Base-by-base conservation (phyloP, 176 grass and related monocot species). In the Chrysopogon serrulatus region DNA sequence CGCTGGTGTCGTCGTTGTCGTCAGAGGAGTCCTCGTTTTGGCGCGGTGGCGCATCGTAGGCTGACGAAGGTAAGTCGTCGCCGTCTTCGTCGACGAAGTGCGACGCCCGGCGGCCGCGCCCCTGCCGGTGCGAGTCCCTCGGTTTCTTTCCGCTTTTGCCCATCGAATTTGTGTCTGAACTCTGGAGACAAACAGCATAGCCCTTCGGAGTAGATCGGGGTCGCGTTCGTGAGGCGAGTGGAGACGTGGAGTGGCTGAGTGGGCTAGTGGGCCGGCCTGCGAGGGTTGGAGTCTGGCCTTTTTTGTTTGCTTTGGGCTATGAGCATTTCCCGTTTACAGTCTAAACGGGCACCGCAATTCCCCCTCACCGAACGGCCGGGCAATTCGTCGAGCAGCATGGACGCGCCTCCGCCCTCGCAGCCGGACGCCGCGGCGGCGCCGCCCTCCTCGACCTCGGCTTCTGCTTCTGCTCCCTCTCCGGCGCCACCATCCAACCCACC, bases 121-220 rank as follows among this genome's bases (percentile, higher is more conserved):
- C 86, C 47, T 89, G 87, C 42, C 90, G 79, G 41, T 90, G 87
- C 54, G 84, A 73, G 30, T 90, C 92, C 66, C 75, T 82, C 31
- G 92, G 81, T 73, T 93, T 95, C 92, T 98, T 98, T 32, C 92
- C 90, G 70, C 88, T 90, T 83, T 98, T 95, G 23, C 96, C 96
- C 92, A 98, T 98, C 44, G 54, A 37, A 42, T 65, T 31, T 69
- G 23, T 39, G 72, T 63, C 60, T 12, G 28, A 7, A 45, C 5
- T 45, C 24, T 5, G 41, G 68, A 44, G 68, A 30, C 69, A 43
- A 71, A 61, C 10, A 28, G 37, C 61, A n/a, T n/a, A n/a, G n/a
- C n/a, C n/a, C n/a, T n/a, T n/a, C n/a, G n/a, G n/a, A n/a, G n/a
- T n/a, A n/a, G n/a, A n/a, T n/a, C n/a, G n/a, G n/a, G n/a, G n/a